These are phyloP conservation scores for Colletotrichum sp. DNA, from an alignment of 2,329 filamentous ascomycete species.

Conservation along the genomic window DNA sequence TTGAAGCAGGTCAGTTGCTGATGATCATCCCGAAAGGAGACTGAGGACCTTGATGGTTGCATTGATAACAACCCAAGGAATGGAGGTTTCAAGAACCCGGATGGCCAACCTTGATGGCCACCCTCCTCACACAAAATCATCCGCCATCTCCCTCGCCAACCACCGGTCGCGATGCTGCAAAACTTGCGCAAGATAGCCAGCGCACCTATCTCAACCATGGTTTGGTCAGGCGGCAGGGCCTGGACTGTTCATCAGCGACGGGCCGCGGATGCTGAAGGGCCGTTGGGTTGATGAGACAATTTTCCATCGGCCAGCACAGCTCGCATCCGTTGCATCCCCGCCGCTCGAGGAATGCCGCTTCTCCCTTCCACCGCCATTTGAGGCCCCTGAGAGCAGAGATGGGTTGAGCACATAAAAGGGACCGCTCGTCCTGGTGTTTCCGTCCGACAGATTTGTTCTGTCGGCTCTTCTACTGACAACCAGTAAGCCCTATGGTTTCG, in stretches of 20 bases:
- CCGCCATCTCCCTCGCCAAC: conserved; percentile 1
- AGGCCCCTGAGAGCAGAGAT: background rate
- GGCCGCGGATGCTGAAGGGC: background rate
- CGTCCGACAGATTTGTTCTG: background rate
- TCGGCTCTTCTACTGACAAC: background rate
- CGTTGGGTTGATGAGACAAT: conserved; percentile 12
- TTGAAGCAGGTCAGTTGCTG: background rate
- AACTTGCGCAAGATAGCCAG: background rate
- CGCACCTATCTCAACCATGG: background rate
- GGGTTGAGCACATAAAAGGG: conserved; percentile 1
- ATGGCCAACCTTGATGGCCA: conserved; percentile 24
- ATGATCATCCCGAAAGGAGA: background rate
- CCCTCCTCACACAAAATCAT: background rate
- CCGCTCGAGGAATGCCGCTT: background rate
- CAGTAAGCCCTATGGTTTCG: background rate
- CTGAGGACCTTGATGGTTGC: conserved; percentile 21
- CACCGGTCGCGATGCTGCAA: background rate
- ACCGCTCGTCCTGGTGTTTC: background rate
- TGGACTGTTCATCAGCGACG: background rate
- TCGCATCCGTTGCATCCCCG: background rate
- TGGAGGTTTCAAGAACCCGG: conserved; percentile 8
- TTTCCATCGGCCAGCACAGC: background rate
- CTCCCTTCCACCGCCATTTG: conserved; percentile 14
- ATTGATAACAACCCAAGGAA: background rate
- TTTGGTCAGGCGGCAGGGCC: background rate